These are phyloP conservation scores for Aphanomyces euteiches DNA, from an alignment of 352 stramenopile species.

Conservation along the genomic window DNA sequence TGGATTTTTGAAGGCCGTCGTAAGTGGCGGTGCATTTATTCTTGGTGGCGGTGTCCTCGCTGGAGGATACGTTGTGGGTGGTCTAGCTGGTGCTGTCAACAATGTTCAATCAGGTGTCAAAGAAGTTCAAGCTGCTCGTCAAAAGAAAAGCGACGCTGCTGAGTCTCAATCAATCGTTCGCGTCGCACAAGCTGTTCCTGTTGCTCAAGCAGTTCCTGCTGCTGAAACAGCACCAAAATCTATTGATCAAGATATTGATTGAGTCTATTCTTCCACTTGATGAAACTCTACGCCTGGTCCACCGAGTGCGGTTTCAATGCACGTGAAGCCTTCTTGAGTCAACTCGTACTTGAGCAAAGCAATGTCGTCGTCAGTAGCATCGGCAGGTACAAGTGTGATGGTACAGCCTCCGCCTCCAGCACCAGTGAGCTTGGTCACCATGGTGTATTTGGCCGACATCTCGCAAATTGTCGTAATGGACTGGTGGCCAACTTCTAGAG, in stretches of 20 bases:
- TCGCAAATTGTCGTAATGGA: slow-evolving; percentile 76
- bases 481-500: slow-evolving; percentile 77
- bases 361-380: slow-evolving; percentile 42
- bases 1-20: slow-evolving; percentile 11
- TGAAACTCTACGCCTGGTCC: slow-evolving; percentile 42
- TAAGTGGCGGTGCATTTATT: slow-evolving; percentile 23
- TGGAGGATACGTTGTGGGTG: slow-evolving; percentile 42
- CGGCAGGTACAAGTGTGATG: slow-evolving; percentile 67
- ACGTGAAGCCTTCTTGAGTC: slow-evolving; percentile 47
- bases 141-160: neutral
- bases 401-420: slow-evolving; percentile 84
- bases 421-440: slow-evolving; percentile 88
- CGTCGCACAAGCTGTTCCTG: neutral
- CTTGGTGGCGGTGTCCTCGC: slow-evolving; percentile 11
- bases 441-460: slow-evolving; percentile 49
- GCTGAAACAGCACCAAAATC: slow-evolving; percentile 30
- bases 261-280: slow-evolving; percentile 11
- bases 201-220: neutral
- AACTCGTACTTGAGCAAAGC: slow-evolving; percentile 48
- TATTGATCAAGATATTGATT: slow-evolving; percentile 11
- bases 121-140: slow-evolving; percentile 53
- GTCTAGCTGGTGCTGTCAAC: slow-evolving; percentile 70
- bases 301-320: slow-evolving; percentile 55
- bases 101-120: slow-evolving; percentile 79
- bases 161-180: neutral